Evolutionary conservation across 2,329 filamentous ascomycete species (phyloP), one percentile per base, ranked within the genome.

Genomic region (Claviceps pazoutovae): DNA sequence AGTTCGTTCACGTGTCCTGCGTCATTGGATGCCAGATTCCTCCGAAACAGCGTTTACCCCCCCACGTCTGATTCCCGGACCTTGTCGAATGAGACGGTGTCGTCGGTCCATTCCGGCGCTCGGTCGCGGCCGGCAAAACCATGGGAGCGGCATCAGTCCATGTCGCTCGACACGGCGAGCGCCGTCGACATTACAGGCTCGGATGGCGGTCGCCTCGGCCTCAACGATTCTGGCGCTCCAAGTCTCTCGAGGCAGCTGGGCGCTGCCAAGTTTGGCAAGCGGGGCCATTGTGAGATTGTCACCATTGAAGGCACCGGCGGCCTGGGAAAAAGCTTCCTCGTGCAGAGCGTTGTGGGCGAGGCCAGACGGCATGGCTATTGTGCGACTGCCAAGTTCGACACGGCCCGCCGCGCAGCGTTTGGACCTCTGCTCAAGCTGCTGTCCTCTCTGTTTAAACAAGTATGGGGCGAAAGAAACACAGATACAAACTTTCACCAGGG

Each of bases 361-460:
- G 78, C 78, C 16, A 71, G 80, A 48, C 72, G 76, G 46, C 74
- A 75, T 53, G 81, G 81, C 2, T 84, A 83, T 60, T 83, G 79
- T 58, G 78, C 80, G 6, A 82, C 78, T 36, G 76, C 80, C 42
- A 84, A 84, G 60, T 84, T 84, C 54, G 81, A 84, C 58, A 77
- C 75, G 0, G 75, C 79, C 0, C 71, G 76, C 57, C 74, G 74
- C 57, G 77, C 73, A 8, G 77, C 81, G 3, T 84, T 82, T 61
- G 80, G 79, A 1, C 80, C 81, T 4, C 65, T 84, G 41, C 71
- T 84, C 26, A 82, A 79, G 63, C 65, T 84, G n/a, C 64, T 84
- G 11, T 83, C 80, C 11, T 83, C 79, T 19, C 67, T 84, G 16
- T 83, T 84, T 64, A 79, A 79, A 59, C 81, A 84, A 61, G 77